A percentile compares a stretch with the other conserved stretches of the same genome.
Evolutionary conservation across 1,139 yeast genomes (phyloP).

Genomic region (Lodderomyces margitis): DNA sequence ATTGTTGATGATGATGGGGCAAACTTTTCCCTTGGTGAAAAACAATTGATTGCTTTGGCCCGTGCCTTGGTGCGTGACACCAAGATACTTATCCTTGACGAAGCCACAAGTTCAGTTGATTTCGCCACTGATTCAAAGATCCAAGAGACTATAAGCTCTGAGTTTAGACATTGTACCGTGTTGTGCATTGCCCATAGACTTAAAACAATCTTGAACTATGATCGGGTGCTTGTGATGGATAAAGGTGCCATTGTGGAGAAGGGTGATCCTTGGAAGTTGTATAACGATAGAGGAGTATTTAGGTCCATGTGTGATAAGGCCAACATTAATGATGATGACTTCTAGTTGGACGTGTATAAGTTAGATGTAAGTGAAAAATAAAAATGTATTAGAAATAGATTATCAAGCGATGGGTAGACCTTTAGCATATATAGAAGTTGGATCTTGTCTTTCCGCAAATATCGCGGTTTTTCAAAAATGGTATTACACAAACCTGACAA

Average conservation of each 20-base stretch:
- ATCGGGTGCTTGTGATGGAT: slow-evolving; percentile 37
- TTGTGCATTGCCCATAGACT: slow-evolving; percentile 44
- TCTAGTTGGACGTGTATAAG: slow-evolving; percentile 8
- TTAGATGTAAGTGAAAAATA: not conserved
- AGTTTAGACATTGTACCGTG: slow-evolving; percentile 37
- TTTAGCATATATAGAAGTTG: not conserved
- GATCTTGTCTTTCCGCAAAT: not conserved
- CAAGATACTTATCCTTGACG: slow-evolving; percentile 39
- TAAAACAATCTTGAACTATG: slow-evolving; percentile 38
- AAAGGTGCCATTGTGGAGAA: slow-evolving; percentile 59
- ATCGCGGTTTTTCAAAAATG: not conserved
- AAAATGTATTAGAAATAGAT: not conserved
- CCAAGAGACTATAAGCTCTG: slow-evolving; percentile 33
- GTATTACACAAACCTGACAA: not conserved
- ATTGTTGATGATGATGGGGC: slow-evolving; percentile 40
- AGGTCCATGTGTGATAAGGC: slow-evolving; percentile 62
- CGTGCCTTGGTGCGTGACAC: slow-evolving; percentile 40
- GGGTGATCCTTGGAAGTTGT: slow-evolving; percentile 47
- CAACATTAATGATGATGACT: slow-evolving; percentile 35
- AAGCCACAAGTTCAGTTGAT: slow-evolving; percentile 45
- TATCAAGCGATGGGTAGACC: not conserved
- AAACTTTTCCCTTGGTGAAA: slow-evolving; percentile 42
- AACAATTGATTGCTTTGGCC: slow-evolving; percentile 42
- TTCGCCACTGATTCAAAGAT: slow-evolving; percentile 42
- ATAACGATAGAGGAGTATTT: slow-evolving; percentile 24